These are phyloP conservation scores for Helianthus tuberosus DNA, from an alignment of 129 eudicot species.

Conservation along the genomic window DNA sequence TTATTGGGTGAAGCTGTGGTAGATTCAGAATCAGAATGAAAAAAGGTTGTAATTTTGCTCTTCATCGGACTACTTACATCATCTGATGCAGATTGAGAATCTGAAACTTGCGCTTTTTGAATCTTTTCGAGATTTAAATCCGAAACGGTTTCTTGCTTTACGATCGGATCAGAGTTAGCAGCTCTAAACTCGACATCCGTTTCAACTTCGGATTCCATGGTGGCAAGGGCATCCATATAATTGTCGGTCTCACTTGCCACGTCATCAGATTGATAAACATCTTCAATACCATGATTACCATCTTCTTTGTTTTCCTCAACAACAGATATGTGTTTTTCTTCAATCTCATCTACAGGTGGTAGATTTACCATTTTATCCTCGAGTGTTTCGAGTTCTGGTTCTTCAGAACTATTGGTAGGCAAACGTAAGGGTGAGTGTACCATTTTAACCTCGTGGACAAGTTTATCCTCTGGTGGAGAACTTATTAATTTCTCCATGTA, in stretches of 20 bases:
- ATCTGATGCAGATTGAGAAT: slow-evolving; percentile 67
- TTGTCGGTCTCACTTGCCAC: slow-evolving; percentile 76
- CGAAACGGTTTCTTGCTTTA: slow-evolving; percentile 31
- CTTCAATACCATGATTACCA: slow-evolving; percentile 19
- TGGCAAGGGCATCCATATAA: slow-evolving; percentile 85
- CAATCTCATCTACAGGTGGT: slow-evolving; percentile 32
- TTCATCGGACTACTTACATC: slow-evolving; percentile 46
- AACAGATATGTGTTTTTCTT: slow-evolving; percentile 56
- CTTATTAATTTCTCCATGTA: slow-evolving; percentile 70
- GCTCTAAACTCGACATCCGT: slow-evolving; percentile 56
- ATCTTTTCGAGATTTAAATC: slow-evolving; percentile 44
- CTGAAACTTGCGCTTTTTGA: slow-evolving; percentile 44
- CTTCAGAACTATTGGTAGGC: slow-evolving; percentile 37
- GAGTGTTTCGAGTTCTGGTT: slow-evolving; percentile 39
- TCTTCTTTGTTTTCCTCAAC: slow-evolving; percentile 37
- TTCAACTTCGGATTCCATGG: slow-evolving; percentile 75
- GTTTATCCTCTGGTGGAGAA: slow-evolving; percentile 63
- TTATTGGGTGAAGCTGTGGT: slow-evolving; percentile 48
- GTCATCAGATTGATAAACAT: slow-evolving; percentile 58
- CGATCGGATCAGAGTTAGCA: slow-evolving; percentile 33
- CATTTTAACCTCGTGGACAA: slow-evolving; percentile 56
- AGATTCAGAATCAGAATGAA: slow-evolving; percentile 46
- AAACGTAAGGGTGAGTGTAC: slow-evolving; percentile 37
- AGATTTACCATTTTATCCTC: slow-evolving; percentile 45
- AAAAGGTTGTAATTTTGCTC: slow-evolving; percentile 48